A percentile compares a stretch with the other conserved stretches of the same genome.
phyloP scores from a whole-genome alignment of 2,329 filamentous ascomycete species.

The Penicillium sp. region DNA sequence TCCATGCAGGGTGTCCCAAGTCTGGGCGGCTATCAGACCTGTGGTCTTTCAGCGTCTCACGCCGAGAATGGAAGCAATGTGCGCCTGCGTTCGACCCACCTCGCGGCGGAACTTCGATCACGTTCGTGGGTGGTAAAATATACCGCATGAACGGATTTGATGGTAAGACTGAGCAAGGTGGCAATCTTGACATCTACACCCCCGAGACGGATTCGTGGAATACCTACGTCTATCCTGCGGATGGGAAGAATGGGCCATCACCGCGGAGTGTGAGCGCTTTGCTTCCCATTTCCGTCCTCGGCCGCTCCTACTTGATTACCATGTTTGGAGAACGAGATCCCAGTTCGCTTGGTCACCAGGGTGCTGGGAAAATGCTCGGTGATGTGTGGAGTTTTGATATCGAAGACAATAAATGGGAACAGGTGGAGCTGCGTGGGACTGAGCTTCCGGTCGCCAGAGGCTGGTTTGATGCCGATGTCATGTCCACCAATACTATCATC shows the following conservation, averaged over 20 bases:
- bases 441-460: conserved; percentile 40
- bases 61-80: conserved; percentile 61
- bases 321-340: conserved; percentile 52
- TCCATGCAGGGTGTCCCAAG: conserved; percentile 70
- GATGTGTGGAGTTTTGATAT: conserved; percentile 48
- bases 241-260: conserved; percentile 43
- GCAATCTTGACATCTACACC: conserved; percentile 59
- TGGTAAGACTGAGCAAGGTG: conserved; percentile 63
- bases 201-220: conserved; percentile 37
- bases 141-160: conserved; percentile 80
- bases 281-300: conserved; percentile 35
- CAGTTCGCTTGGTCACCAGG: conserved; percentile 48
- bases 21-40: conserved; percentile 61
- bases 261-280: conserved; percentile 47
- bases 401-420: conserved; percentile 27
- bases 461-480: conserved; percentile 50
- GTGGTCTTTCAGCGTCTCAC: conserved; percentile 68
- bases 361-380: conserved; percentile 51
- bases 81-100: conserved; percentile 60
- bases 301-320: conserved; percentile 41
- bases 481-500: conserved; percentile 32
- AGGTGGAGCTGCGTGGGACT: conserved; percentile 21
- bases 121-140: conserved; percentile 57
- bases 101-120: conserved; percentile 63
- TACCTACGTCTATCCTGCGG: conserved; percentile 25